Percentiles rank a stretch among this genome's conserved stretches.
Conservation (phyloP, 345 rosid genomes). For the Cochlearia excelsa region DNA sequence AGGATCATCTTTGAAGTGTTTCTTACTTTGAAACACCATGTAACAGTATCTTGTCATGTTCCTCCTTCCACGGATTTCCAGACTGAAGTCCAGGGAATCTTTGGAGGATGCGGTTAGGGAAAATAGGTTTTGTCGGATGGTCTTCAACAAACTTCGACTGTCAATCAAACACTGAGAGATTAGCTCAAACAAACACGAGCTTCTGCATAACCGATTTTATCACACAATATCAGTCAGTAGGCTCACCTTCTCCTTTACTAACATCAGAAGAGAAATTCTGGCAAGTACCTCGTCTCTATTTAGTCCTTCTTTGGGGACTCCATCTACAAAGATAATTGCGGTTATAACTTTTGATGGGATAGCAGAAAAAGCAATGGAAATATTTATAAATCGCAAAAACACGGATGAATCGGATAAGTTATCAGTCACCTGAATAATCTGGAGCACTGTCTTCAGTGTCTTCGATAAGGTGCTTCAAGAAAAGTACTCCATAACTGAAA, state of each 20-base stretch:
- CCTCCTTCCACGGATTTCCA: slow-evolving; percentile 59
- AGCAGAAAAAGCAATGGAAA: slow-evolving; percentile 1
- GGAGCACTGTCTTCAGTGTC: slow-evolving; percentile 43
- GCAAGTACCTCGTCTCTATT: slow-evolving; percentile 54
- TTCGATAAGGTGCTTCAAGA: slow-evolving; percentile 58
- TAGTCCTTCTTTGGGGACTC: slow-evolving; percentile 80
- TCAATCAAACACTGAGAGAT: slow-evolving; percentile 13
- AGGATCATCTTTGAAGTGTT: slow-evolving; percentile 11
- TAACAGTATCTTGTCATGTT: slow-evolving; percentile 61
- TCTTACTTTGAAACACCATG: slow-evolving; percentile 70
- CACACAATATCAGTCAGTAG: neutral
- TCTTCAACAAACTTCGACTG: slow-evolving; percentile 34
- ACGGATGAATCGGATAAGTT: slow-evolving; percentile 2
- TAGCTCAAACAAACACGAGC: slow-evolving; percentile 1
- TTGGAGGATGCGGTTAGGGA: slow-evolving; percentile 41
- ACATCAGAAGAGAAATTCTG: slow-evolving; percentile 55
- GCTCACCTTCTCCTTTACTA: slow-evolving; percentile 64
- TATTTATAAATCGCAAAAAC: neutral
- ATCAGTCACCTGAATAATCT: slow-evolving; percentile 56
- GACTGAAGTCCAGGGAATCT: slow-evolving; percentile 49
- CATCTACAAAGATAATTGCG: slow-evolving; percentile 52
- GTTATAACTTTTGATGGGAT: neutral
- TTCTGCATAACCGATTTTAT: neutral
- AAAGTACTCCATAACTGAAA: slow-evolving; percentile 63
- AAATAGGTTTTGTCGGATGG: slow-evolving; percentile 44